These are phyloP conservation scores for Tylopilus plumbeoviolaceoides DNA, from an alignment of 768 basidiomycete species.

Conservation along the genomic window DNA sequence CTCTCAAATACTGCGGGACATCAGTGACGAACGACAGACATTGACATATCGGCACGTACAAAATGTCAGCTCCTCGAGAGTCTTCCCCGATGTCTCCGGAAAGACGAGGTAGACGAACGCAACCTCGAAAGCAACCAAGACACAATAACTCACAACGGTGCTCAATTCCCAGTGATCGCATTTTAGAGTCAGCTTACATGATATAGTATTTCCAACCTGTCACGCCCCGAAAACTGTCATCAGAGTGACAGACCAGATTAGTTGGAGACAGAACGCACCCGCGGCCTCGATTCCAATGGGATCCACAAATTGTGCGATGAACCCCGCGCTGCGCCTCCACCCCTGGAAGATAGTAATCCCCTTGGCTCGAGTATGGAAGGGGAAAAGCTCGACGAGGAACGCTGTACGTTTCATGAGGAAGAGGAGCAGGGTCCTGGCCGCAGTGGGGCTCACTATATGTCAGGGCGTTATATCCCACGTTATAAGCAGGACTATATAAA, in stretches of 20 bases:
- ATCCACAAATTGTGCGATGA: slow-evolving; percentile 11
- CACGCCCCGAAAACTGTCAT: no score
- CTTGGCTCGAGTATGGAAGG: slow-evolving; percentile 56
- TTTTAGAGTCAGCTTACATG: background rate
- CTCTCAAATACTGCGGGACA: background rate
- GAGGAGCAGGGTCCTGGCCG: no score
- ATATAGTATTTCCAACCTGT: slow-evolving; percentile 18
- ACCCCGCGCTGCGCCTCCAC: slow-evolving; percentile 39
- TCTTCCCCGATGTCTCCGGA: slow-evolving; percentile 19
- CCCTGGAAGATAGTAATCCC: slow-evolving; percentile 60
- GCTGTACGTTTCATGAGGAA: background rate
- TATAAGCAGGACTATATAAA: slow-evolving; percentile 15
- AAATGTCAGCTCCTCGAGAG: slow-evolving; percentile 18
- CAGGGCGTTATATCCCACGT: slow-evolving; percentile 8
- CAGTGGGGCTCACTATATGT: slow-evolving; percentile 2
- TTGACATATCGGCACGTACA: slow-evolving; percentile 2
- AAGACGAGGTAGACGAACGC: slow-evolving; percentile 17
- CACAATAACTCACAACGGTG: slow-evolving; percentile 9
- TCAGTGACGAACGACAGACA: no score
- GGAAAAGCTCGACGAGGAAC: slow-evolving; percentile 56
- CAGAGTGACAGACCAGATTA: no score
- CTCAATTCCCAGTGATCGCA: background rate
- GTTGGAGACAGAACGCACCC: slow-evolving; percentile 1
- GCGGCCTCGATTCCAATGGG: slow-evolving; percentile 14
- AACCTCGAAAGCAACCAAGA: slow-evolving; percentile 12